Base-by-base conservation (phyloP, 306 rosid genomes). In the Quillaja saponaria region DNA sequence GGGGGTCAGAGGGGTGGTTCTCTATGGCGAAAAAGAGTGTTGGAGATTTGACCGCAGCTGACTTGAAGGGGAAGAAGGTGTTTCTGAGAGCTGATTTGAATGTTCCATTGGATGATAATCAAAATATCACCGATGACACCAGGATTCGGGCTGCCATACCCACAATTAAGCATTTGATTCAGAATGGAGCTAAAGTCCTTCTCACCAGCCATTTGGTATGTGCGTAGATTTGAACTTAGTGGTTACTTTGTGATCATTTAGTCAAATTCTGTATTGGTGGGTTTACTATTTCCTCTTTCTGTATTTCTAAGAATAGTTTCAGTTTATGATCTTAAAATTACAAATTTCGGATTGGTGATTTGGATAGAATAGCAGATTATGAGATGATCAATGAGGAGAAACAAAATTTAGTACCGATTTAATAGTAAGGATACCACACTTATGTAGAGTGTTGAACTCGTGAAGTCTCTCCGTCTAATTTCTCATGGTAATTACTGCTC, bases 11-110 rank as follows among this genome's bases (percentile, higher is more conserved):
- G 96, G 81, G 0, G 87, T 84, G 8, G 85, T n/a, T 76, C 12
- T 75, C 90, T 2, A 88, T 88, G 99, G 95, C 97, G 42, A 94
- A 94, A 80, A 94, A 72, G 81, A 94, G 99, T 59, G 97, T 89
- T 4, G 97, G 99, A 4, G 95, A 89, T 34, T 76, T 94, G 81
- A 33, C 74, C 0, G 76, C 67, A 0, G 72, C 85, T 1, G 96
- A 94, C 6, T 70, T 94, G 82, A 87, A 94, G 68, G 99, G 99
- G 15, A 94, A 89, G 86, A 94, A 55, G 58, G 99, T 94, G 38
- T 87, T 94, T 34, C 89, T 94, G 17, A 81, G 99, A 28, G 99
- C 95, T 0, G 99, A 94, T 67, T 75, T 94, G 63, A 94, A 94
- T 64, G 99, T 94, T 14, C 99, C 99, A 1, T 78, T 94, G 67